phyloP scores from a whole-genome alignment of 805 yeast genomes.

The Ogataea populi-albae region DNA sequence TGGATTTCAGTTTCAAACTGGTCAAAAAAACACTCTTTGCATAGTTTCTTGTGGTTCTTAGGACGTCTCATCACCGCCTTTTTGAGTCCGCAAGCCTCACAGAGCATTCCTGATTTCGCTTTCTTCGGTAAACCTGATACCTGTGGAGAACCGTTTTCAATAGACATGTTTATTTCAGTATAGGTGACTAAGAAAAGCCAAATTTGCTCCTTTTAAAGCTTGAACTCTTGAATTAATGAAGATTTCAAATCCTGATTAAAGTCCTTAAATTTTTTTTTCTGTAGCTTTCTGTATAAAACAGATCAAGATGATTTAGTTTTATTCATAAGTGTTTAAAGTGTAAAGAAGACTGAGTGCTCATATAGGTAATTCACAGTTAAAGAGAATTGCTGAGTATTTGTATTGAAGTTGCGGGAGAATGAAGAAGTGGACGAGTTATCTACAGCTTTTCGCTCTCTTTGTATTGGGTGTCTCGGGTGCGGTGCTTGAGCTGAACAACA shows the following conservation, averaged over 20 bases:
- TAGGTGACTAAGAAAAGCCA: slow-evolving; percentile 1
- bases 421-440: background rate
- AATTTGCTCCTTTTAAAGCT: background rate
- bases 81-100: slow-evolving; percentile 80
- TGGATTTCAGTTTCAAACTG: slow-evolving; percentile 96
- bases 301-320: no score
- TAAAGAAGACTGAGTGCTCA: no score
- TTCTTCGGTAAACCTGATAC: no score
- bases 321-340: no score
- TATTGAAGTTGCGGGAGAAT: background rate
- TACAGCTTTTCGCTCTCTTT: slow-evolving; percentile 1
- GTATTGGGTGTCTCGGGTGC: slow-evolving; percentile 2
- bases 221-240: no score
- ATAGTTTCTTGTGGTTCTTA: slow-evolving; percentile 82
- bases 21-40: slow-evolving; percentile 84
- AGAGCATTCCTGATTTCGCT: slow-evolving; percentile 45
- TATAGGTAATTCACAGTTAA: no score
- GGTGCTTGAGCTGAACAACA: slow-evolving; percentile 45
- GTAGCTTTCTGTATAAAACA: no score
- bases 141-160: background rate
- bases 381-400: slow-evolving; percentile 3
- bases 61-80: slow-evolving; percentile 91
- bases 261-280: no score
- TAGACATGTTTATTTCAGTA: slow-evolving; percentile 1
- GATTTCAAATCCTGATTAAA: no score